Base-by-base conservation (phyloP, 306 rosid genomes). In the Astragalus membranaceus region DNA sequence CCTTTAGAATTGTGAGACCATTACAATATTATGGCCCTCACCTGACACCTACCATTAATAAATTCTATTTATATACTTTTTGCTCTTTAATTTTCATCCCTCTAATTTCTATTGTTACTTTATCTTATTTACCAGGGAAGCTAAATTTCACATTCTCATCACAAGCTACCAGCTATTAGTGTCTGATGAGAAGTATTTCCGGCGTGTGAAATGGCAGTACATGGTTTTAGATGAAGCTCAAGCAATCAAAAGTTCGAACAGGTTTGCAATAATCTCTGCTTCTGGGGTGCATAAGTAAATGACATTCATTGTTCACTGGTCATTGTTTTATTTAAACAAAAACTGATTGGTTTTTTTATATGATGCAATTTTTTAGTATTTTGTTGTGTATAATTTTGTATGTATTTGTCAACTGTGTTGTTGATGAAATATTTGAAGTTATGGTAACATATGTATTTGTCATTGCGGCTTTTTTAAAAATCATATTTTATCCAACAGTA, bases 181-280 rank as follows among this genome's bases (percentile, higher is more conserved):
- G 64, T 20, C 87, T 30, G 99, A 95, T 80, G 95, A 82, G 78
- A 91, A 91, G 89, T 80, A 44, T 74, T 91, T 95, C 69, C 96
- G 89, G 41, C 96, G 97, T 15, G 97, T 95, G 76, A 95, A 91
- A 83, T 95, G 99, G 99, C 99, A 95, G 69, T 95, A 95, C 79
- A 95, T 95, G 99, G 97, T 95, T 69, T 85, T 95, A 80, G 99
- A 95, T 83, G 99, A 95, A 84, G 99, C 99, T 51, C 97, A 95
- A 79, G 99, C 99, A 68, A 95, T 95, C 63, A 95, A 95, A 82
- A 91, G 97, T 84, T 50, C 99, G 6, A 82, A 70, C 83, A 95
- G 99, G 99, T 95, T 20, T 76, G 49, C 53, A 76, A 53, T 43
- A 50, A 62, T 79, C 48, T 50, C 42, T 78, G 26, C 39, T 42